Evolutionary conservation across 768 basidiomycete species (phyloP).

Genomic region (Asterophora parasitica): DNA sequence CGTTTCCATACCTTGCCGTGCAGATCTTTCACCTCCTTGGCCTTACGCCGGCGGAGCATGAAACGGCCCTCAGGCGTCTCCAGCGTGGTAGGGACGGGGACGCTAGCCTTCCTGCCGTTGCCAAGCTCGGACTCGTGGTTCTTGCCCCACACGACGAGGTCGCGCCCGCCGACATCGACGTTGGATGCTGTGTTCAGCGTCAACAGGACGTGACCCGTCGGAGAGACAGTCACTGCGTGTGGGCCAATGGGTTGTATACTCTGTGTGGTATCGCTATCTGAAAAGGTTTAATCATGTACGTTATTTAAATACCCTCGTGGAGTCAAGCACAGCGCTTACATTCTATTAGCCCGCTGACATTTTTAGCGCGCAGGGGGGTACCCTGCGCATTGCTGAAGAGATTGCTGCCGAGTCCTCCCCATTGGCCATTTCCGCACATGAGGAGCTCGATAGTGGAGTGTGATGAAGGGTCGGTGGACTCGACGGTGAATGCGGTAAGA

Average conservation of each 20-base stretch:
- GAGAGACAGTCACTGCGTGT: conserved; percentile 59
- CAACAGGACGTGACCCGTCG: conserved; percentile 71
- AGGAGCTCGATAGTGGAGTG: conserved; percentile 44
- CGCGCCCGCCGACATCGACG: conserved; percentile 52
- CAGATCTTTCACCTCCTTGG: conserved; percentile 53
- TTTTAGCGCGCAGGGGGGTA: conserved; percentile 67
- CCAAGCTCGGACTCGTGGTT: conserved; percentile 75
- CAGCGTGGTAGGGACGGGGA: conserved; percentile 49
- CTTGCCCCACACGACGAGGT: conserved; percentile 69
- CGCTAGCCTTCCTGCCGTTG: conserved; percentile 61
- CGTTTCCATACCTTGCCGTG: conserved; percentile 56
- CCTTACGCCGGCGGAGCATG: conserved; percentile 49
- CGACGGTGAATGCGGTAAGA: conserved; percentile 71
- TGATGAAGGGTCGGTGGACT: conserved; percentile 32
- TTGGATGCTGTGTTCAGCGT: conserved; percentile 59
- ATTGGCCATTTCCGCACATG: conserved; percentile 80
- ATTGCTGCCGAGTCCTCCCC: conserved; percentile 71
- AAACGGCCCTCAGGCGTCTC: conserved; percentile 50
- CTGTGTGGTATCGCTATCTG: conserved; percentile 62
- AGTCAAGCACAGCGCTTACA: conserved; percentile 46
- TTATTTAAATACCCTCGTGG: conserved; percentile 4
- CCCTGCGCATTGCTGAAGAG: conserved; percentile 67
- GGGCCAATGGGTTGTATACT: conserved; percentile 63
- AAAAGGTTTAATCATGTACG: too few relatives aligned
- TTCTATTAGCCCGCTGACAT: conserved; percentile 80